Evolutionary conservation across 208 protist species (phyloP).

Genomic region (Crithidia acanthocephali): DNA sequence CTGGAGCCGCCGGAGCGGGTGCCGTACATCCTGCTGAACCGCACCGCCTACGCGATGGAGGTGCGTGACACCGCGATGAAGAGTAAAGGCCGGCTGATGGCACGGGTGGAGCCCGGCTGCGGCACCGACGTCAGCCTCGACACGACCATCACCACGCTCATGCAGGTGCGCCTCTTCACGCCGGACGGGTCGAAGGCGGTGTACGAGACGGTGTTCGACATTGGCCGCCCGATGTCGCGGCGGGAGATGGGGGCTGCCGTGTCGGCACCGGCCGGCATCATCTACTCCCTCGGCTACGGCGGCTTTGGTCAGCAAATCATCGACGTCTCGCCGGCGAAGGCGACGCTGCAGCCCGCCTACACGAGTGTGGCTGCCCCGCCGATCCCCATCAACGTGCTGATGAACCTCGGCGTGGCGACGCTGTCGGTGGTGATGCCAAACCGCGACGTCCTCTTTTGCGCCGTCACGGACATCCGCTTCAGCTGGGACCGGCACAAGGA

Average conservation of each 20-base stretch:
- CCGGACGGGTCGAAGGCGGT: constrained; percentile 11
- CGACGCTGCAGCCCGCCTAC: constrained; percentile 18
- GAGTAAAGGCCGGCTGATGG: constrained; percentile 60
- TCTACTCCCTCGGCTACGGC: constrained; percentile 56
- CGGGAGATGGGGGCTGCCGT: constrained; percentile 32
- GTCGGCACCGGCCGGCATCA: constrained; percentile 32
- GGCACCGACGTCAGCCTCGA: constrained; percentile 58
- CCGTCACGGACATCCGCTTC: constrained; percentile 65
- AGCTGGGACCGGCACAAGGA: constrained; percentile 55
- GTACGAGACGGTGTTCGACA: constrained; percentile 33
- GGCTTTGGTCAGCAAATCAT: constrained; percentile 68
- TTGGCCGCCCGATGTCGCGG: constrained; percentile 38
- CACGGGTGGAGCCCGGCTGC: constrained; percentile 50
- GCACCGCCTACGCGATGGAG: constrained; percentile 52
- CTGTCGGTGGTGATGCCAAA: constrained; percentile 70
- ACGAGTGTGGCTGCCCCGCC: constrained; percentile 37
- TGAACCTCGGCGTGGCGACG: constrained; percentile 67
- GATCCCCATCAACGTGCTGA: constrained; percentile 55
- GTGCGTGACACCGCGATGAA: constrained; percentile 51
- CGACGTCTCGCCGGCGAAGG: constrained; percentile 40
- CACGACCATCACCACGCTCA: constrained; percentile 42
- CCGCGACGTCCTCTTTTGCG: constrained; percentile 73
- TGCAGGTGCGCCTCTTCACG: constrained; percentile 30
- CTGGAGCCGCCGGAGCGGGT: constrained; percentile 59
- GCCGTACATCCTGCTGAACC: constrained; percentile 84